Evolutionary conservation across 2,329 filamentous ascomycete genomes (phyloP).

Genomic region (Epichloe scottii): DNA sequence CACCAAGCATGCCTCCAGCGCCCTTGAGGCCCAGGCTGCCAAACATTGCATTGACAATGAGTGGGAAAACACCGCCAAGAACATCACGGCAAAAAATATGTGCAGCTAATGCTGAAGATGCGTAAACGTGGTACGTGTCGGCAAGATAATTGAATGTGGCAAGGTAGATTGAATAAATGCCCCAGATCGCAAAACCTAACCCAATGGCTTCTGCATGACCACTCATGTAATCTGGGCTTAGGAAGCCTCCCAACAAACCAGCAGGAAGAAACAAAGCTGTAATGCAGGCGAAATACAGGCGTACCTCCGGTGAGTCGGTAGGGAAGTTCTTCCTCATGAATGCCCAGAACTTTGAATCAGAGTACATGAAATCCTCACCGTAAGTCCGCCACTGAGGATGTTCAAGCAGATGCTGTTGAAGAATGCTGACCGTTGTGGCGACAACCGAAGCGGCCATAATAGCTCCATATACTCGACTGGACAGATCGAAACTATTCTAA

Average conservation of each 20-base stretch:
- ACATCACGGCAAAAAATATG: conserved; percentile 81
- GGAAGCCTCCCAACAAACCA: conserved; percentile 49
- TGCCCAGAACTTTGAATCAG: conserved; percentile 27
- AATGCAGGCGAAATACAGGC: conserved; percentile 74
- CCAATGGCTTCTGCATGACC: conserved; percentile 34
- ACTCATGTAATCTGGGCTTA: conserved; percentile 14
- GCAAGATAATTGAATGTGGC: conserved; percentile 89
- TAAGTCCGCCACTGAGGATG: conserved; percentile 23
- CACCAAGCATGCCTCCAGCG: conserved; percentile 65
- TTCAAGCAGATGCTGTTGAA: conserved; percentile 55
- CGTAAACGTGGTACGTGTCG: conserved; percentile 75
- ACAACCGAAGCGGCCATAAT: conserved; percentile 56
- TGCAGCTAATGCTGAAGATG: conserved; percentile 73
- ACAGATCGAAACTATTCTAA: conserved; percentile 47
- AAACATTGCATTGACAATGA: conserved; percentile 66
- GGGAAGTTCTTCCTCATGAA: conserved; percentile 34
- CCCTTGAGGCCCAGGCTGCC: conserved; percentile 54
- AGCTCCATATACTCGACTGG: conserved; percentile 60
- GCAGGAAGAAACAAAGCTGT: conserved; percentile 63
- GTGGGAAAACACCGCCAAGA: conserved; percentile 66
- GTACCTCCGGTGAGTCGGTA: conserved; percentile 53
- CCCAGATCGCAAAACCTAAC: conserved; percentile 64
- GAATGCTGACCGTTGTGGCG: conserved; percentile 56
- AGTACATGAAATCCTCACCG: conserved; percentile 10
- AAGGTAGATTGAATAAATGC: conserved; percentile 78